A percentile compares a stretch with the other conserved stretches of the same genome.
Evolutionary conservation across 345 rosid species (phyloP).

Genomic region (Populus tremula): DNA sequence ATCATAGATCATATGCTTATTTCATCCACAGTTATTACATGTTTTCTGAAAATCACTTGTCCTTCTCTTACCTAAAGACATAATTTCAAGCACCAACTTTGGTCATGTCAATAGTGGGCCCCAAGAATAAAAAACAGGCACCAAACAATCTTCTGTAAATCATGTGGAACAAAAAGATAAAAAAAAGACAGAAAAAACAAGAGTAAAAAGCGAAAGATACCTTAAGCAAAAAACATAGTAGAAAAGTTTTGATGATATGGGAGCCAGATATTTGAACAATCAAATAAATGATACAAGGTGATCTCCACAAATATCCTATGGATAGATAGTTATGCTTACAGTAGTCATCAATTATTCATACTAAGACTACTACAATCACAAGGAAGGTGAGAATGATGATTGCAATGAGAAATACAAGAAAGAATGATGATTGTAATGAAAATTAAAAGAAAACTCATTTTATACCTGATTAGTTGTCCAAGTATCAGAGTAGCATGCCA

Average conservation of each 20-base stretch:
- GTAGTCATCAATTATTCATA: neutral
- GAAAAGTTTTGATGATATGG: neutral
- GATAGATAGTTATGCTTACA: neutral
- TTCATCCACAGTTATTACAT: neutral
- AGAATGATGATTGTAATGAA: neutral
- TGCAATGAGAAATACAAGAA: neutral
- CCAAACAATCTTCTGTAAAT: neutral
- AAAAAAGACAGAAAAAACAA: too few species aligned
- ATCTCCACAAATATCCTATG: neutral
- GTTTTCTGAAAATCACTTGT: neutral
- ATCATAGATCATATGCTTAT: neutral
- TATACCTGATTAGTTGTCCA: conserved; percentile 46
- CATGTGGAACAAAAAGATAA: neutral
- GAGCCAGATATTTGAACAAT: neutral
- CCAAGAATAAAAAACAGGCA: neutral
- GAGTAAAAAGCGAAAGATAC: neutral
- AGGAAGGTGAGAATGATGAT: neutral
- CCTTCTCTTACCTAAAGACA: neutral
- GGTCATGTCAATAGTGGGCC: neutral
- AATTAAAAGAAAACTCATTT: conserved; percentile 6
- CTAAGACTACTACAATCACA: neutral
- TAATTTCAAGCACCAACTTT: neutral
- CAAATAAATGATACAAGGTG: neutral
- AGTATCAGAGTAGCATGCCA: conserved; percentile 49
- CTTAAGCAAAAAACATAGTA: neutral